phyloP scores from a whole-genome alignment of 2,329 filamentous ascomycete genomes.

The Aspergillus nomiae region DNA sequence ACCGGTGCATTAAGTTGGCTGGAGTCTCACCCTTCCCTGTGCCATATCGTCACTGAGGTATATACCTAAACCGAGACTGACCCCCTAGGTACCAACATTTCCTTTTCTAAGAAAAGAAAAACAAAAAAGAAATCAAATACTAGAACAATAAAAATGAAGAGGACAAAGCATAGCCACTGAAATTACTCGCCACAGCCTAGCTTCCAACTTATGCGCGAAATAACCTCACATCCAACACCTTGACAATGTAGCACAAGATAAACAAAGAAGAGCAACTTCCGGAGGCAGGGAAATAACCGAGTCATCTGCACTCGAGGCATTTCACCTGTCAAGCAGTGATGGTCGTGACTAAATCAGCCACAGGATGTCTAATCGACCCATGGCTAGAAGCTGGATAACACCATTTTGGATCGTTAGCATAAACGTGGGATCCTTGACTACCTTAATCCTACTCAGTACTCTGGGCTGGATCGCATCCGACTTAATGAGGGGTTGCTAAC shows the following conservation, averaged over 20 bases:
- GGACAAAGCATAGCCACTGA: neutral
- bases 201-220: neutral
- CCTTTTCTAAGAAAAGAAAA: neutral
- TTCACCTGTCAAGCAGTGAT: neutral
- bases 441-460: neutral
- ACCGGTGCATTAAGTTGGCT: neutral
- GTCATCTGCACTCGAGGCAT: neutral
- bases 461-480: neutral
- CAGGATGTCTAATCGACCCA: neutral
- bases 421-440: constrained; percentile 1
- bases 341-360: neutral
- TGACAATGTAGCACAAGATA: neutral
- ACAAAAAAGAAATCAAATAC: neutral
- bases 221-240: neutral
- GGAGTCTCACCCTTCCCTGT: neutral
- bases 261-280: neutral
- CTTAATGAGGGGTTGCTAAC: neutral
- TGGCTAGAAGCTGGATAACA: neutral
- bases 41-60: neutral
- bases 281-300: neutral
- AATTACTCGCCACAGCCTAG: neutral
- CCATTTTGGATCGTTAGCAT: neutral
- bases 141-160: neutral
- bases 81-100: neutral
- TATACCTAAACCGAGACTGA: neutral